Evolutionary conservation across 1,284 basidiomycete genomes (phyloP).

Genomic region (Leccinum olivaceoglutinosum): DNA sequence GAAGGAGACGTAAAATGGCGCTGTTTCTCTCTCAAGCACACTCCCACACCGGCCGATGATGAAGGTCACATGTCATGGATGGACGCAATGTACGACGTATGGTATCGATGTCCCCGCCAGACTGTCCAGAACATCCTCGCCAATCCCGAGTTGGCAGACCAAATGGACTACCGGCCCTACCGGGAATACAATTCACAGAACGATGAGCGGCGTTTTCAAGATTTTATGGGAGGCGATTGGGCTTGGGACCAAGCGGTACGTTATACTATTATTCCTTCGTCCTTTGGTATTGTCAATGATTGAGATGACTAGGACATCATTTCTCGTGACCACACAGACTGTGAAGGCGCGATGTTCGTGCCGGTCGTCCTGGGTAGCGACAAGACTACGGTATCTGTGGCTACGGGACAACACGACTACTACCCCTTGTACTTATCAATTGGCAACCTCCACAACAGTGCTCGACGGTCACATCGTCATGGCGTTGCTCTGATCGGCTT

Average conservation of each 20-base stretch:
- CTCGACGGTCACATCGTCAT: not conserved
- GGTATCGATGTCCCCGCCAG: not conserved
- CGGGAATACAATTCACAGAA: not conserved
- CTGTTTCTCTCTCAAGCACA: not conserved
- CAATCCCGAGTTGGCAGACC: not conserved
- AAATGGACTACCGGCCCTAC: not conserved
- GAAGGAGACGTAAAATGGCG: not conserved
- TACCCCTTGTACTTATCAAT: not conserved
- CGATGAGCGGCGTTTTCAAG: not conserved
- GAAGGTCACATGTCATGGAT: not conserved
- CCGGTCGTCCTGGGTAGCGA: not conserved
- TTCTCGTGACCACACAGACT: not conserved
- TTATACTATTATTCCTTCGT: not conserved
- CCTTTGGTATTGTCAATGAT: not conserved
- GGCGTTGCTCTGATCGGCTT: not conserved
- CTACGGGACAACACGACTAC: not conserved
- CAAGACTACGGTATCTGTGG: not conserved
- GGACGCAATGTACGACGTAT: not conserved
- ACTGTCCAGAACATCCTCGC: not conserved
- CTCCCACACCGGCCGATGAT: not conserved
- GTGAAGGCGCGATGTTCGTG: not conserved
- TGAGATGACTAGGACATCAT: not conserved
- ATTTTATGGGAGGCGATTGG: not conserved
- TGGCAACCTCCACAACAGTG: not conserved
- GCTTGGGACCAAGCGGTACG: not conserved